Conservation (phyloP, 2,329 filamentous ascomycete genomes). For the Pyricularia grisea region DNA sequence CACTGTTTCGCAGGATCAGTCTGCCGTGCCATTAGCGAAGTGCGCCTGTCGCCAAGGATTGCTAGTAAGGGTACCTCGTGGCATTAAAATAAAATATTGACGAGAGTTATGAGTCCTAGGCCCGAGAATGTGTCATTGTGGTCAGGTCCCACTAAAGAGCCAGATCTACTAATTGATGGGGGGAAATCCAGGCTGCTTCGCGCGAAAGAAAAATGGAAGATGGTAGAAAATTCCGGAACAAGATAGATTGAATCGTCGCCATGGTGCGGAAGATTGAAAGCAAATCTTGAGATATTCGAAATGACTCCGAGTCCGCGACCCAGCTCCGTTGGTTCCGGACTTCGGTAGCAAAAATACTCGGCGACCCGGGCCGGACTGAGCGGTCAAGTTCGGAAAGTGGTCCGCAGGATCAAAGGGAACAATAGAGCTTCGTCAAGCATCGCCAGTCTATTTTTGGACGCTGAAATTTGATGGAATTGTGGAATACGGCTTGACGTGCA, state of each 20-base stretch:
- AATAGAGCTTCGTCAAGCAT: background rate
- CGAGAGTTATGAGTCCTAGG: background rate
- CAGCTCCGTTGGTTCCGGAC: background rate
- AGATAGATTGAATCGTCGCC: background rate
- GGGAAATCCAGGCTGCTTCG: background rate
- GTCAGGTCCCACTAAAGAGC: background rate
- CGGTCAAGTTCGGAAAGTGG: background rate
- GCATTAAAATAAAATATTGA: background rate
- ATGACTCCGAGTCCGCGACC: background rate
- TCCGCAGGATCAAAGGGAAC: background rate
- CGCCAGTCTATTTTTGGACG: background rate
- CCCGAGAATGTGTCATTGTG: background rate
- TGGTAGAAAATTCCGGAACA: background rate
- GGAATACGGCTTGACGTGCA: background rate
- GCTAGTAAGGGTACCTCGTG: background rate
- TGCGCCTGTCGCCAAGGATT: background rate
- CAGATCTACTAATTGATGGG: background rate
- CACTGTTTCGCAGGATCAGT: background rate
- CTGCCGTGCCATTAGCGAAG: background rate
- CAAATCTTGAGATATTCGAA: background rate
- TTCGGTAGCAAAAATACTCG: background rate
- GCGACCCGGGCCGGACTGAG: background rate
- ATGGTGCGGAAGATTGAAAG: background rate
- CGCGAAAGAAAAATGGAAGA: background rate
- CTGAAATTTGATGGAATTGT: background rate